Base-by-base conservation (phyloP, 108 stramenopile species). In the Cyclostephanos invisitatus region DNA sequence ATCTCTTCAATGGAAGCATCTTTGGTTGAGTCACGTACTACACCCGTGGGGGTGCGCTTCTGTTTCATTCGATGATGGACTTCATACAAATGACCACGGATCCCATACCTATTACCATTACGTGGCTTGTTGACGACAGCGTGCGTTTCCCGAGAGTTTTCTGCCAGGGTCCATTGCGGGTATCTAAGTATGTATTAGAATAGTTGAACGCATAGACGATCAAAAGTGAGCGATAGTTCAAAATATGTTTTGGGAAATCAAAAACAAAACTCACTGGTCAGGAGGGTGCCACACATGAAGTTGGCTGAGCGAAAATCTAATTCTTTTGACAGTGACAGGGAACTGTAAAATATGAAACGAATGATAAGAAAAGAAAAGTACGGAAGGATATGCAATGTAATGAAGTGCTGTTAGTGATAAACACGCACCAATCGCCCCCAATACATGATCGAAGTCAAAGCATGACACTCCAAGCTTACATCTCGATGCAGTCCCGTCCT, bases 391-490 rank as follows among this genome's bases (percentile, higher is more conserved):
- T 12, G 37, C 29, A 48, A 5, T 20, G 44, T 29, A 3, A 48
- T 56, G 46, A 70, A 47, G 35, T 44, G 20, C 17, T 59, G 18
- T 32, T n/a, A 12, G 17, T 32, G 18, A 22, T 24, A 28, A 49
- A 59, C 8, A 36, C 77, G 59, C 38, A 78, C 77, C 50, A 93
- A 67, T 63, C 88, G 67, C 18, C 78, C 81, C 85, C 88, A 87
- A 75, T 82, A 93, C 65, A 87, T 64, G 17, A 89, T 54, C 2
- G 89, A 87, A 40, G 89, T 85, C 65, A 90, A 57, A 24, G 89
- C 89, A 75, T 93, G 89, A 74, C 89, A 93, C 77, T 93, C 89
- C 46, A 77, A 40, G 44, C 70, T 84, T 40, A 83, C 79, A 62
- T 80, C 58, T 29, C 24, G 75, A 75, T 91, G 89, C 44, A 91